A percentile compares a stretch with the other conserved stretches of the same genome.
Evolutionary conservation across 331 rosid species (phyloP).

Genomic region (Dryas integrifolia): DNA sequence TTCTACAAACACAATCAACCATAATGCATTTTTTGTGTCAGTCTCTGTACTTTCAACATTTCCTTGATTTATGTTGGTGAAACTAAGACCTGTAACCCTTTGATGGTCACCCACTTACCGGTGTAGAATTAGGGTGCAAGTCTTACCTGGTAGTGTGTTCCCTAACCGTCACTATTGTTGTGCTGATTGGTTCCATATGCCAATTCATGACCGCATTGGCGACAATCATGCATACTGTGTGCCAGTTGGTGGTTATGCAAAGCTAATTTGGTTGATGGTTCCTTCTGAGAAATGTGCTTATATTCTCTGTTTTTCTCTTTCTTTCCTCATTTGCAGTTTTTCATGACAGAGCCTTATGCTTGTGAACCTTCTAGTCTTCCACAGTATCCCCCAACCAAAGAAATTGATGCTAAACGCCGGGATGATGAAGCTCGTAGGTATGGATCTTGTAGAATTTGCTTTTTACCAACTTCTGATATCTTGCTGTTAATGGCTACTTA

Average conservation of each 20-base stretch:
- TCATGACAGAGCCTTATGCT: slow-evolving; percentile 80
- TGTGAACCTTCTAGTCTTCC: slow-evolving; percentile 95
- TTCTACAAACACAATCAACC: not conserved
- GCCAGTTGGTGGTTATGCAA: not conserved
- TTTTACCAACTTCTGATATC: slow-evolving; percentile 11
- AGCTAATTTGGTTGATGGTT: not conserved
- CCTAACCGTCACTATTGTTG: not conserved
- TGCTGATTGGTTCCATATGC: slow-evolving; percentile 1
- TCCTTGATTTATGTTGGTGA: not conserved
- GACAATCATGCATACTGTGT: not conserved
- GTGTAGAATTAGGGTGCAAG: not conserved
- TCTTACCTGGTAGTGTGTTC: slow-evolving; percentile 2
- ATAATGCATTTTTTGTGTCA: not conserved
- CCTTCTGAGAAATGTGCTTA: not conserved
- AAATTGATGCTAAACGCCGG: slow-evolving; percentile 88
- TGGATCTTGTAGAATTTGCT: slow-evolving; percentile 23
- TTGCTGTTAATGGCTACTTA: slow-evolving; percentile 2
- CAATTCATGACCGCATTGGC: not conserved
- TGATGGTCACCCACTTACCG: not conserved
- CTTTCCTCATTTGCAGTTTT: slow-evolving; percentile 65
- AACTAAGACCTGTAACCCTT: not conserved
- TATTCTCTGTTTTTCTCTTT: slow-evolving; percentile 13
- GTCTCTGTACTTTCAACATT: not conserved
- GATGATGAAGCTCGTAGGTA: slow-evolving; percentile 95
- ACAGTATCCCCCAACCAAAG: slow-evolving; percentile 94